A percentile compares a stretch with the other conserved stretches of the same genome.
Evolutionary conservation across 2,329 filamentous ascomycete genomes (phyloP).

Genomic region (Diplodia intermedia): DNA sequence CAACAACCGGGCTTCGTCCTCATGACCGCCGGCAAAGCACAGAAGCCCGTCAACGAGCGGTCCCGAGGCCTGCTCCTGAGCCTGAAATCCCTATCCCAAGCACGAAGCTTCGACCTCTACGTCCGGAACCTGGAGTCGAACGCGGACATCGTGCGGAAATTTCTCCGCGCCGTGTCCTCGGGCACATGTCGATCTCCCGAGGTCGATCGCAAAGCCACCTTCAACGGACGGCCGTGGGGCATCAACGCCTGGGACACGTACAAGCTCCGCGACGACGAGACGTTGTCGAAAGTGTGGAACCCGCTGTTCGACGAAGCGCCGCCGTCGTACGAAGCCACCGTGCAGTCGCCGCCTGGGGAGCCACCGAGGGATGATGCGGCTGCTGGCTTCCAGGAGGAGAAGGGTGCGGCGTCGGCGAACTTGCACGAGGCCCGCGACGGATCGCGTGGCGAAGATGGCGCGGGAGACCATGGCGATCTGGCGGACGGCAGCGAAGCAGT

Average conservation of each 20-base stretch:
- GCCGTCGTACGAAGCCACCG: background rate
- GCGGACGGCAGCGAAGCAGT: no score
- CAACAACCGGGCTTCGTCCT: background rate
- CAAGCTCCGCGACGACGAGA: background rate
- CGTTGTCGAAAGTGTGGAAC: background rate
- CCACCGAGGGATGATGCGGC: background rate
- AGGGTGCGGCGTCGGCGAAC: no score
- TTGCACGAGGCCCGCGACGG: no score
- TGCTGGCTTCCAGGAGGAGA: no score
- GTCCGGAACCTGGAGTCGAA: conserved; percentile 2
- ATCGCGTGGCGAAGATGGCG: background rate
- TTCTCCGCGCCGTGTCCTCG: background rate
- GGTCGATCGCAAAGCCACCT: background rate
- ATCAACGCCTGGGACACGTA: background rate
- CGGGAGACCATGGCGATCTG: no score
- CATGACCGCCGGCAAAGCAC: background rate
- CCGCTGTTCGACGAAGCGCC: background rate
- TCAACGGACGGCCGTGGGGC: conserved; percentile 7
- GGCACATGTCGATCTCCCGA: background rate
- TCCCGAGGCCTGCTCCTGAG: background rate
- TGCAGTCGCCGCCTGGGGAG: no score
- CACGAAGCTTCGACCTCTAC: conserved; percentile 8
- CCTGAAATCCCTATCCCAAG: conserved; percentile 6
- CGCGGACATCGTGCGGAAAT: background rate
- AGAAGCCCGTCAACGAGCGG: background rate